Evolutionary conservation across 192 early-diverging fungal genomes (phyloP).

Genomic region (Coemansia sp.): DNA sequence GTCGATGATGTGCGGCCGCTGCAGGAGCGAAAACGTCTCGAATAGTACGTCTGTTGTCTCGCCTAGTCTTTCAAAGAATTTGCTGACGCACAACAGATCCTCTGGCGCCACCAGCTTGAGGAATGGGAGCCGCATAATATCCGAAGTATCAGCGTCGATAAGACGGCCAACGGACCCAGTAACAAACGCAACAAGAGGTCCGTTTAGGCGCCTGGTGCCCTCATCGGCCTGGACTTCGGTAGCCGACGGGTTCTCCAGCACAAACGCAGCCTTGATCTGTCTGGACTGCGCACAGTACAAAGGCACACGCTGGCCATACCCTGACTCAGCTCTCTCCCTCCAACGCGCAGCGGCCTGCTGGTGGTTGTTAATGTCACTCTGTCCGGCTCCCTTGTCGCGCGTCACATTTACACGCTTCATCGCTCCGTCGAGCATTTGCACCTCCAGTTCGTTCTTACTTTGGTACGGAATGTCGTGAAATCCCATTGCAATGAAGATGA

Average conservation of each 20-base stretch:
- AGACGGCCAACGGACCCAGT: slow-evolving; percentile 43
- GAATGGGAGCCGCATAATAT: slow-evolving; percentile 25
- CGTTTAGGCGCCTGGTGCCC: slow-evolving; percentile 12
- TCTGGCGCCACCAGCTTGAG: slow-evolving; percentile 41
- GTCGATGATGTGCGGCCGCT: slow-evolving; percentile 41
- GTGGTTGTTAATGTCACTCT: neutral
- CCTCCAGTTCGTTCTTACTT: slow-evolving; percentile 29
- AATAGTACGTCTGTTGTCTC: slow-evolving; percentile 35
- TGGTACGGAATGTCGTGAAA: slow-evolving; percentile 41
- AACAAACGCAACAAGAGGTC: slow-evolving; percentile 41
- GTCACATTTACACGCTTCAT: no score
- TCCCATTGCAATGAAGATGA: slow-evolving; percentile 19
- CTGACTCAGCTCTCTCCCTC: slow-evolving; percentile 6
- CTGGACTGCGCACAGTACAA: slow-evolving; percentile 31
- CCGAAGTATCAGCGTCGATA: slow-evolving; percentile 31
- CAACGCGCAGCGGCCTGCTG: slow-evolving; percentile 10
- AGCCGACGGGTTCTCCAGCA: slow-evolving; percentile 37
- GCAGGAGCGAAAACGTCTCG: slow-evolving; percentile 40
- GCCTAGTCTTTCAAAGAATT: slow-evolving; percentile 39
- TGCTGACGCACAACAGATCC: slow-evolving; percentile 31
- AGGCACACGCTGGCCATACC: neutral
- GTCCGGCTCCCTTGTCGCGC: neutral
- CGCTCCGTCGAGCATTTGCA: slow-evolving; percentile 12
- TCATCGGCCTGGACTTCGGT: neutral
- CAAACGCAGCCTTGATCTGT: slow-evolving; percentile 41